These are phyloP conservation scores for Phaeolepiota aurea DNA, from an alignment of 768 basidiomycete species.

Conservation along the genomic window DNA sequence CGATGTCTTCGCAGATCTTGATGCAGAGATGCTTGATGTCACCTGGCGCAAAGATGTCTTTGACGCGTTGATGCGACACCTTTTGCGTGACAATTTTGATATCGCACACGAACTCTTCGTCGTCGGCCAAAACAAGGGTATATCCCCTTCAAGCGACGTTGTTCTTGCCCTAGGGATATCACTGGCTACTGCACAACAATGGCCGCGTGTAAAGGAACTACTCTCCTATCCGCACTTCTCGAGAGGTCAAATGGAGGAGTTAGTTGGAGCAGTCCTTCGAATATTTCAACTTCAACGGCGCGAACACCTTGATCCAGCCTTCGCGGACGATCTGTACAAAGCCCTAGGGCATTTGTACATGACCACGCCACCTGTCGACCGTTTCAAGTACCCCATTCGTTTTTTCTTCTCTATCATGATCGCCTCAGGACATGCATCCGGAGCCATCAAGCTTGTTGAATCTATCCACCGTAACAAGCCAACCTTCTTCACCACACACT, in stretches of 20 bases:
- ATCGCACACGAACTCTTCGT: slow-evolving; percentile 24
- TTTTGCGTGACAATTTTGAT: slow-evolving; percentile 18
- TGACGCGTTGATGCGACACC: slow-evolving; percentile 9
- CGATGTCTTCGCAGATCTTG: slow-evolving; percentile 21
- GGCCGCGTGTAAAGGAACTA: slow-evolving; percentile 22
- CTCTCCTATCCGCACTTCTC: slow-evolving; percentile 23
- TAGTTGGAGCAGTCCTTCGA: slow-evolving; percentile 30
- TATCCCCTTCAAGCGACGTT: slow-evolving; percentile 13
- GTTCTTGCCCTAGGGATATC: slow-evolving; percentile 21
- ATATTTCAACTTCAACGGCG: slow-evolving; percentile 24
- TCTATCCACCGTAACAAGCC: slow-evolving; percentile 24
- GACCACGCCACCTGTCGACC: slow-evolving; percentile 17
- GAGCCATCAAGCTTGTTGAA: slow-evolving; percentile 30
- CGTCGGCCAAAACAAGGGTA: slow-evolving; percentile 15
- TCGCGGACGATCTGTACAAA: slow-evolving; percentile 24
- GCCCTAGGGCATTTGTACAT: slow-evolving; percentile 27
- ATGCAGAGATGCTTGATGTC: slow-evolving; percentile 12
- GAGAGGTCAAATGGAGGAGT: slow-evolving; percentile 19
- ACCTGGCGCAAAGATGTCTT: slow-evolving; percentile 20
- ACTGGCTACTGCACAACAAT: slow-evolving; percentile 18
- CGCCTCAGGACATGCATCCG: slow-evolving; percentile 22
- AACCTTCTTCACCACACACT: slow-evolving; percentile 28
- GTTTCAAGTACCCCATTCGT: slow-evolving; percentile 36
- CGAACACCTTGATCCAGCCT: slow-evolving; percentile 16
- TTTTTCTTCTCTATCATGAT: slow-evolving; percentile 34